phyloP scores from a whole-genome alignment of 176 grass and related monocot species.

The Metroxylon sagu region DNA sequence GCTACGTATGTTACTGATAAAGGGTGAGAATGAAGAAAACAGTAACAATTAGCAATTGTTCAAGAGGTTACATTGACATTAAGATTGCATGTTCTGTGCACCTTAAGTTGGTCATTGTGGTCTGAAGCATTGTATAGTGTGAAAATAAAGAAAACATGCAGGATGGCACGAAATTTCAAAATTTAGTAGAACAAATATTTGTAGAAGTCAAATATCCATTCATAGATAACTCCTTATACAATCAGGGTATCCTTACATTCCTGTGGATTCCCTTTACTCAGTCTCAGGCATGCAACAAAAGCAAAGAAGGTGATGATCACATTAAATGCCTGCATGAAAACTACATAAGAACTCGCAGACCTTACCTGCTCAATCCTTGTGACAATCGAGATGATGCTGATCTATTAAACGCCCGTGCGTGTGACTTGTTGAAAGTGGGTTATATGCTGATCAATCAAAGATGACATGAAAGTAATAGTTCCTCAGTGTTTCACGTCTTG shows the following conservation, averaged over 20 bases:
- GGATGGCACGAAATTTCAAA: not conserved
- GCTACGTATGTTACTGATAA: not conserved
- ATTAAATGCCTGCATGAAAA: no score
- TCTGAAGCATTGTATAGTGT: conserved; percentile 14
- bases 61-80: not conserved
- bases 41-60: not conserved
- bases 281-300: no score
- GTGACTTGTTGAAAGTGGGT: no score
- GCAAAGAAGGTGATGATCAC: no score
- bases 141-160: conserved; percentile 13
- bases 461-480: no score
- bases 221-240: not conserved
- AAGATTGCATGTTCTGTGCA: not conserved
- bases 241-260: conserved; percentile 2
- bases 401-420: no score
- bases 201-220: not conserved
- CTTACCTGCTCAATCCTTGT: no score
- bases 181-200: not conserved
- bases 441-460: no score
- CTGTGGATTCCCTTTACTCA: not conserved
- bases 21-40: not conserved
- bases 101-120: conserved; percentile 21
- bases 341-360: no score
- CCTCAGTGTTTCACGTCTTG: no score
- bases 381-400: no score